A percentile compares a stretch with the other conserved stretches of the same genome.
Conservation (phyloP, 2,329 filamentous ascomycete species). For the Colletotrichum endophyticum region DNA sequence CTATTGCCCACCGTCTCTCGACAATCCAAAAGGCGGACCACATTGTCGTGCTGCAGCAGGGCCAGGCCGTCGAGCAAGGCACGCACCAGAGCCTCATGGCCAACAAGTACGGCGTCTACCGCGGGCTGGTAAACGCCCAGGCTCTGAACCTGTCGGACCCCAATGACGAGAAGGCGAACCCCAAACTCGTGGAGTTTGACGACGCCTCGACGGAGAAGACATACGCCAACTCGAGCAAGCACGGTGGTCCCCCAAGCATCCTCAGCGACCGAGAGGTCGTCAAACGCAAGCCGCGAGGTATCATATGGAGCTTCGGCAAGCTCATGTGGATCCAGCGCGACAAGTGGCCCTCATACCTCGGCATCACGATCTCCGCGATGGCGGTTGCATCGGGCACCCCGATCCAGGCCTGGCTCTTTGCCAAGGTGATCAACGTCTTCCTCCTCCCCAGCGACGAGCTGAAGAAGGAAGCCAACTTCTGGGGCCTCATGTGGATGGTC, state of each 20-base stretch:
- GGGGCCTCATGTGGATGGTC: slow-evolving; percentile 35
- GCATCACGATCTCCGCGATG: slow-evolving; percentile 28
- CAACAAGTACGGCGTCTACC: slow-evolving; percentile 24
- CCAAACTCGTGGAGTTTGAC: neutral
- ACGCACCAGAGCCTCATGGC: slow-evolving; percentile 23
- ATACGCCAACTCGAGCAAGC: neutral
- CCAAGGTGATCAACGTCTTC: slow-evolving; percentile 30
- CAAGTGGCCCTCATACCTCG: slow-evolving; percentile 28
- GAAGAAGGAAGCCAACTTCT: slow-evolving; percentile 24
- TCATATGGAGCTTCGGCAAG: slow-evolving; percentile 16
- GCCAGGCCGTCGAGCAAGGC: slow-evolving; percentile 45
- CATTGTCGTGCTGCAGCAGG: slow-evolving; percentile 47
- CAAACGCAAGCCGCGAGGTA: neutral
- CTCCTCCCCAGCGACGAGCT: slow-evolving; percentile 21
- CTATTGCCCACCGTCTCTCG: slow-evolving; percentile 28
- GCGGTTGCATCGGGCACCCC: slow-evolving; percentile 29
- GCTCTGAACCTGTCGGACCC: neutral
- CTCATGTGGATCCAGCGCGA: slow-evolving; percentile 24
- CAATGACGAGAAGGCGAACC: neutral
- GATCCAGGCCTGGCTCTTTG: slow-evolving; percentile 33
- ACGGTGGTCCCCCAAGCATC: neutral
- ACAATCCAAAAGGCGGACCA: slow-evolving; percentile 36
- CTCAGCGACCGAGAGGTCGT: neutral
- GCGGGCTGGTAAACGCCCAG: slow-evolving; percentile 27
- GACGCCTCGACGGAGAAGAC: neutral